Base-by-base conservation (phyloP, 2,329 filamentous ascomycete genomes). In the Cadophora malorum region DNA sequence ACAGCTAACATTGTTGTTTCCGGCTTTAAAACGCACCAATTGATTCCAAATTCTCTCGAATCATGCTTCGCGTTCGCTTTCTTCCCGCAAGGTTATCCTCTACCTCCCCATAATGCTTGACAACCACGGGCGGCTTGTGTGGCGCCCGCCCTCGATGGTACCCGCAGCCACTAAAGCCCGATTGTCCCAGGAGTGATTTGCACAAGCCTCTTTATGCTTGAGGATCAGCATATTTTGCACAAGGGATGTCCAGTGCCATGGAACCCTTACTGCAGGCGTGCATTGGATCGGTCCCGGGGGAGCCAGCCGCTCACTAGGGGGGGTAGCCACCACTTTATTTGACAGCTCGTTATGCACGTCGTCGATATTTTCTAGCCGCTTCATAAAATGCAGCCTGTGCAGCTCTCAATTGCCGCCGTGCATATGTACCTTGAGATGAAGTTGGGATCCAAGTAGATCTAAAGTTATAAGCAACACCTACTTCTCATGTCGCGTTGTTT, bases 221-320 rank as follows among this genome's bases (percentile, higher is more conserved):
- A 56, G 53, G 28, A 23, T 6, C 55, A 41, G 19, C 33, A 2
- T 12, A 16, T 23, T 33, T 16, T 4, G 35, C 14, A n/a, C 56
- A 59, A 58, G 56, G 56, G 56, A 59, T 59, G 33, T 23, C 21
- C 33, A 59, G 35, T n/a, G 12, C 56, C n/a, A 59, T 45, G 21
- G 56, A 41, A 45, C 56, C 56, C 56, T 59, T 59, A 59, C 56
- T 59, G 56, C 56, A 23, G 56, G 56, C 12, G 56, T 45, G n/a
- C 12, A 16, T 55, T 33, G 25, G 35, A 28, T 35, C 31, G n/a
- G 31, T 19, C 38, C 55, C n/a, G 56, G 33, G 14, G 55, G 33
- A 41, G 21, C 35, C 33, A 25, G 52, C 52, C 52, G 21, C 21
- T 10, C 16, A 35, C 35, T 16, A 38, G 21, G 28, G 28, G 28